Conservation (phyloP, 129 eudicot species). For the Smallanthus sonchifolius region DNA sequence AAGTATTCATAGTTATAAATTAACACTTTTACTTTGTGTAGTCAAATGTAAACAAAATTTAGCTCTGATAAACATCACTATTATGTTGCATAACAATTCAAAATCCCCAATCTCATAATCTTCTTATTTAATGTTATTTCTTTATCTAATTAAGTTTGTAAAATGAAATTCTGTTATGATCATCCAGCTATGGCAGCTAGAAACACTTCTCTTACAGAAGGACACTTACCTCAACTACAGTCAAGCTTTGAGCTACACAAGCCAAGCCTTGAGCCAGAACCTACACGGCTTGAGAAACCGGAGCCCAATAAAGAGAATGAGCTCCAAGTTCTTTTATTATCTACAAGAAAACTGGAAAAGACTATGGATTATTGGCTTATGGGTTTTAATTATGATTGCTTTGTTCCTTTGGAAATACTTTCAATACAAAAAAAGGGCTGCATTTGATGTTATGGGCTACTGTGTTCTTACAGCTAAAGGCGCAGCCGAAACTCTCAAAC, state of each 20-base stretch:
- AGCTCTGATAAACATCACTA: neutral
- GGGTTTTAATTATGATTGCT: slow-evolving; percentile 76
- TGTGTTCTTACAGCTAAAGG: slow-evolving; percentile 94
- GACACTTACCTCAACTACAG: slow-evolving; percentile 96
- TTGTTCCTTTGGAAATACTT: slow-evolving; percentile 81
- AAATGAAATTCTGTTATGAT: slow-evolving; percentile 10
- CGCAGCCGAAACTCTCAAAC: slow-evolving; percentile 89
- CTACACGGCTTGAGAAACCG: slow-evolving; percentile 68
- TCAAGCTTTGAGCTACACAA: slow-evolving; percentile 97
- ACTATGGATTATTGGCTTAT: slow-evolving; percentile 70
- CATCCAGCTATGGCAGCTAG: slow-evolving; percentile 97
- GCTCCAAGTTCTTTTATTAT: slow-evolving; percentile 56
- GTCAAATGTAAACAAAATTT: neutral
- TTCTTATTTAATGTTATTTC: neutral
- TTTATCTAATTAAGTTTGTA: neutral
- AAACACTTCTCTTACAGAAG: slow-evolving; percentile 91
- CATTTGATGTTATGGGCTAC: slow-evolving; percentile 88
- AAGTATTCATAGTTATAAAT: neutral
- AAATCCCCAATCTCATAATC: neutral
- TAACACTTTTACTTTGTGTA: neutral
- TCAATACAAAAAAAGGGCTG: slow-evolving; percentile 70
- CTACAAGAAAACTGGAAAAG: slow-evolving; percentile 87
- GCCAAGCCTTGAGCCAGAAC: slow-evolving; percentile 97
- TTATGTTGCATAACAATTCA: neutral
- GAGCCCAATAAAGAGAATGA: slow-evolving; percentile 53